Evolutionary conservation across 2,329 filamentous ascomycete genomes (phyloP), one percentile per base, ranked within the genome.

Genomic region (Monilinia fructigena): DNA sequence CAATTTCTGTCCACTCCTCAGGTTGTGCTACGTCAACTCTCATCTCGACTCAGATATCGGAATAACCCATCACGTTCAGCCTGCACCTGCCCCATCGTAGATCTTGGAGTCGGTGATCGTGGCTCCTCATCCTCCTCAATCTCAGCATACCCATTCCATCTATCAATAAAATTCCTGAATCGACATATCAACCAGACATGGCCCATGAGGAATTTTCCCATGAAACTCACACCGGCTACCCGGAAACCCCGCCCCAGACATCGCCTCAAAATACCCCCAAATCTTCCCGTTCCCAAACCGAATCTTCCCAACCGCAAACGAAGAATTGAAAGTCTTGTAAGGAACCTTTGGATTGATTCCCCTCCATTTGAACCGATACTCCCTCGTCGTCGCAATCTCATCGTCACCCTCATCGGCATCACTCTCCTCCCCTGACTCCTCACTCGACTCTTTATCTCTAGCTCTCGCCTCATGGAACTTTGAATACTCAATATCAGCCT

Each of bases 401-500:
- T 60, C 58, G 38, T 26, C 58, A n/a, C 48, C 56, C 6, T 20
- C 42, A 14, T 20, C n/a, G 18, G 35, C 56, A 2, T 60, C 16
- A 18, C 20, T 11, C 5, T 38, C 58, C 23, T 50, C 58, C n/a
- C 28, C 58, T 7, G 45, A 50, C 45, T 50, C 45, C 35, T 50
- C 58, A 60, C 58, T 50, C 14, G 58, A 50, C 26, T 60, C 58
- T 16, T 50, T 60, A 7, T 60, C 45, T 8, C 48, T 50, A 2
- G 58, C 58, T 26, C 45, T 31, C n/a, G 58, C 58, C 45, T 60
- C 58, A 12, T 60, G 58, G 14, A 60, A 60, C 14, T 60, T 60
- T 8, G 58, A 60, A 45, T 60, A 60, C n/a, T 60, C 58, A 6
- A 60, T 50, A 60, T 60, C 58, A 23, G 58, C 58, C n/a, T 11